Conservation (phyloP, 2,329 filamentous ascomycete genomes). For the Trichoderma sp. region DNA sequence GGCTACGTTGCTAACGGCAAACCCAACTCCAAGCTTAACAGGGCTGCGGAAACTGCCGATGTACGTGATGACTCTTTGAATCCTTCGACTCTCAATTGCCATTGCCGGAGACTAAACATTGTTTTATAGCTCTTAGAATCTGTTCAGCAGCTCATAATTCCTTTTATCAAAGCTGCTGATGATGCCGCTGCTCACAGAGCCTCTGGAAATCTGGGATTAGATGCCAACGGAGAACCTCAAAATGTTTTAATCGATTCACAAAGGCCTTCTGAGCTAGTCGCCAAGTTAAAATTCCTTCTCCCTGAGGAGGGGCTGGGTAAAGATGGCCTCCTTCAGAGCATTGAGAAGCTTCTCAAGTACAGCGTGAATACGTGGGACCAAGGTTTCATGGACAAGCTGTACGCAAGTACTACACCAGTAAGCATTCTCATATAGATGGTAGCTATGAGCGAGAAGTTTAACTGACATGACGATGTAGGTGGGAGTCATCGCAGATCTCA, state of each 20-base stretch:
- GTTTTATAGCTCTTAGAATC: slow-evolving; percentile 64
- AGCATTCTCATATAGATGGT: slow-evolving; percentile 32
- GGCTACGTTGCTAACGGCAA: slow-evolving; percentile 32
- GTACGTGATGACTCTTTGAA: slow-evolving; percentile 6
- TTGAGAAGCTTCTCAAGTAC: slow-evolving; percentile 75
- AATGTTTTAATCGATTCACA: slow-evolving; percentile 68
- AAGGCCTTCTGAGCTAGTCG: slow-evolving; percentile 60
- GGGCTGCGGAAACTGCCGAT: slow-evolving; percentile 40
- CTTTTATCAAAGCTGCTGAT: slow-evolving; percentile 73
- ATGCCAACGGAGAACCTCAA: slow-evolving; percentile 45
- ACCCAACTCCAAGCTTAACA: slow-evolving; percentile 35
- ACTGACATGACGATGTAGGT: slow-evolving; percentile 52
- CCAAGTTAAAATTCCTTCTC: slow-evolving; percentile 62
- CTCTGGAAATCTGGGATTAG: slow-evolving; percentile 53
- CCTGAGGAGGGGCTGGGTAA: slow-evolving; percentile 65
- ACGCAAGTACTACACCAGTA: slow-evolving; percentile 84
- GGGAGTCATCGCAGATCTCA: slow-evolving; percentile 80
- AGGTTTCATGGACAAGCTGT: slow-evolving; percentile 94
- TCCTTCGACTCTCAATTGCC: background rate
- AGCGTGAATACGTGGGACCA: slow-evolving; percentile 99
- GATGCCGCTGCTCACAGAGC: slow-evolving; percentile 57
- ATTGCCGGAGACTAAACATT: background rate
- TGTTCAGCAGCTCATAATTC: slow-evolving; percentile 69
- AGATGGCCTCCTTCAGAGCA: slow-evolving; percentile 72
- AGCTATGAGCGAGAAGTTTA: background rate